Base-by-base conservation (phyloP, 1,139 yeast genomes). In the Sugiyamaella xylanicola region DNA sequence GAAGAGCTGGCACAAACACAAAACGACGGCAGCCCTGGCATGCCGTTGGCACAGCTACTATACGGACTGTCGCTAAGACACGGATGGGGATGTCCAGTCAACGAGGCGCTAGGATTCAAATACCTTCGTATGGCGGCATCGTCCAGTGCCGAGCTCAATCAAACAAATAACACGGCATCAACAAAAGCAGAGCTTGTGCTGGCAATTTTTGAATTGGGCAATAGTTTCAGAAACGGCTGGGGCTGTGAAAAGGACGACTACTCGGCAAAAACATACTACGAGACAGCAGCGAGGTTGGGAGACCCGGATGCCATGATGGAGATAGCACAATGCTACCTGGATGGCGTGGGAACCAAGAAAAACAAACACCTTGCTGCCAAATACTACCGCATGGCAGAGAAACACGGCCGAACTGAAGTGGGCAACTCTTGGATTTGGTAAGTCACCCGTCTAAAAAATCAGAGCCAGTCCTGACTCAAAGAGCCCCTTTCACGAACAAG, bases 341-440 rank as follows among this genome's bases (percentile, higher is more conserved):
- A 61, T 22, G 73, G 73, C 8, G 63, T 69, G 47, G 72, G 73
- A n/a, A 62, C 68, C 15, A 63, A 63, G 42, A 68, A 68, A 61
- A 65, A 68, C 57, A 70, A 69, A 61, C 59, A 58, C 37, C 40
- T 42, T 50, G 72, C 73, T 1, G 74, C 74, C 7, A 66, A 63
- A 59, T 68, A 60, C 56, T 65, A 63, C 51, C 59, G 71, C 20
- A 61, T 61, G 65, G 74, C 73, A 1, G 71, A 68, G 55, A 57
- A 59, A 20, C 44, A 51, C 17, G 73, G 73, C 19, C 60, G 63
- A 22, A 50, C 37, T 2, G 72, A 70, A 53, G 72, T 71, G 1
- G 74, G 74, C 27, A 67, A 65, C 53, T 67, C 72, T 40, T 70
- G 74, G 74, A 69, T 70, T 25, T 70, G 74, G 73, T 67, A 64